A percentile compares a stretch with the other conserved stretches of the same genome.
Conservation (phyloP, 2,329 filamentous ascomycete genomes). For the Aspergillaceae sp. region DNA sequence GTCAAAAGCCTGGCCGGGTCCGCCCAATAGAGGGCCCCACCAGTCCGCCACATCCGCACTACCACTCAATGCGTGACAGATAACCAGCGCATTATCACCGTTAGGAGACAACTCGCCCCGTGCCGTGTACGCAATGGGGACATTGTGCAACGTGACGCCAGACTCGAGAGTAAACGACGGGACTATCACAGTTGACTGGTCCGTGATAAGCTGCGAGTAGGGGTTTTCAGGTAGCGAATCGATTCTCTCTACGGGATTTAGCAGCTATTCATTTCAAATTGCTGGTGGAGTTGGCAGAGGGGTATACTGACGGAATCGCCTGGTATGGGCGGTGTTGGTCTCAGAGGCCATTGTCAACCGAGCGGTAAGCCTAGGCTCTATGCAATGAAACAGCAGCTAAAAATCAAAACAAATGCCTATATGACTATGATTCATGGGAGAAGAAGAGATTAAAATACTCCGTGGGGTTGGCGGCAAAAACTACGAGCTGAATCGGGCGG, state of each 20-base stretch:
- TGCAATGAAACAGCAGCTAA: neutral
- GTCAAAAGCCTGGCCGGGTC: conserved; percentile 47
- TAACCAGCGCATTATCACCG: conserved; percentile 56
- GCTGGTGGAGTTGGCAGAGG: conserved; percentile 4
- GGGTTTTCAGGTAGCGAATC: conserved; percentile 78
- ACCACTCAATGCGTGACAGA: conserved; percentile 48
- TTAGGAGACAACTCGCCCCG: conserved; percentile 49
- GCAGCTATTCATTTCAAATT: conserved; percentile 30
- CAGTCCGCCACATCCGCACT: conserved; percentile 49
- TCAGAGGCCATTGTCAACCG: conserved; percentile 17
- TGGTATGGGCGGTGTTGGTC: conserved; percentile 11
- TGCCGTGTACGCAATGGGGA: conserved; percentile 57
- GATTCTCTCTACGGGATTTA: conserved; percentile 49
- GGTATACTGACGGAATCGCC: conserved; percentile 32
- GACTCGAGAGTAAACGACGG: conserved; percentile 91
- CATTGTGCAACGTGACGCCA: conserved; percentile 71
- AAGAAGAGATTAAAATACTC: neutral
- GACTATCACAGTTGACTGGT: conserved; percentile 78
- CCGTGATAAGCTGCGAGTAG: conserved; percentile 73
- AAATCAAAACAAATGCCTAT: neutral
- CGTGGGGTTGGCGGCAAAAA: neutral
- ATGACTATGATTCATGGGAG: neutral
- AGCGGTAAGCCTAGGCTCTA: neutral
- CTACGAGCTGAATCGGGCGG: neutral
- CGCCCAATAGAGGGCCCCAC: conserved; percentile 49